Percentiles rank a stretch among this genome's conserved stretches.
phyloP scores from a whole-genome alignment of 2,329 filamentous ascomycete species.

The Knufia fluminis region DNA sequence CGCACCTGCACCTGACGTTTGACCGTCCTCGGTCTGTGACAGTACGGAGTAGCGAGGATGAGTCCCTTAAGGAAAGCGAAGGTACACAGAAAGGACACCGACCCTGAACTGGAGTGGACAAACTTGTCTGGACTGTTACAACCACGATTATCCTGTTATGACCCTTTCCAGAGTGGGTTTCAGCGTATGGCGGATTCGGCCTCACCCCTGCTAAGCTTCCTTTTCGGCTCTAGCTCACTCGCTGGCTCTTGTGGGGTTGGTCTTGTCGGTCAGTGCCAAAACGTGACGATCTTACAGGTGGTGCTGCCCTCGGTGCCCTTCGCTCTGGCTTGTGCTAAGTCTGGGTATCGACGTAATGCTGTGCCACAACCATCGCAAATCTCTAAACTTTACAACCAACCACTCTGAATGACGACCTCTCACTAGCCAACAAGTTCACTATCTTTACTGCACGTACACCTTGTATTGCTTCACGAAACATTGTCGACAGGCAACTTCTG shows the following conservation, averaged over 20 bases:
- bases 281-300: not conserved
- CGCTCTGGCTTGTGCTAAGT: not conserved
- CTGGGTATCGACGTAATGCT: conserved; percentile 6
- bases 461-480: not conserved
- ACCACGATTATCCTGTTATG: not conserved
- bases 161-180: not conserved
- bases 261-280: not conserved
- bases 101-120: not conserved
- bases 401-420: not conserved
- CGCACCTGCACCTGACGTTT: too few relatives aligned
- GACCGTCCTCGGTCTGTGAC: not conserved
- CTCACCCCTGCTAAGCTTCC: not conserved
- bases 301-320: not conserved
- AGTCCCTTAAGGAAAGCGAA: not conserved
- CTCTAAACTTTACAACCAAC: not conserved
- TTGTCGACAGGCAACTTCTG: not conserved
- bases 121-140: not conserved
- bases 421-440: not conserved
- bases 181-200: too few relatives aligned
- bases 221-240: not conserved
- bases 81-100: not conserved
- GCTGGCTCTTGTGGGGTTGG: not conserved
- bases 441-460: not conserved
- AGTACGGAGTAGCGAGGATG: not conserved
- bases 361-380: not conserved